Base-by-base conservation (phyloP, 176 grass and related monocot species). In the Secale cereale region DNA sequence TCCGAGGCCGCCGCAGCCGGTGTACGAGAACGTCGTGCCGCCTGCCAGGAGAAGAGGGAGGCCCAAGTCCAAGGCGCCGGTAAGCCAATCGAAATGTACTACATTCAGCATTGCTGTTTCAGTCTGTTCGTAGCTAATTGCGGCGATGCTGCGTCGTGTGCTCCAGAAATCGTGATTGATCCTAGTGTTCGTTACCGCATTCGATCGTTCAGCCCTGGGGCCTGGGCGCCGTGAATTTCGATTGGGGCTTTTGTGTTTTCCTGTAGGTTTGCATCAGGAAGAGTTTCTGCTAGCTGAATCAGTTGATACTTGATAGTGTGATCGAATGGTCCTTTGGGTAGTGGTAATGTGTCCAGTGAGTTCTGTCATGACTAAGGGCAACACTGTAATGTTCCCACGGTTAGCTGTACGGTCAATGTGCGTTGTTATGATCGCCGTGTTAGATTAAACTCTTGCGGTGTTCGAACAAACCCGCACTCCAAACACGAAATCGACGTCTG, bases 51-150 rank as follows among this genome's bases (percentile, higher is more conserved):
- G 20, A 4, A 76, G 20, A 9, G 74, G 59, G 12, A 45, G 8
- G 3, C 57, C 59, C 33, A 83, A 4, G 41, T 48, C 80, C 75
- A 75, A 74, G n/a, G 15, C 28, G 22, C 22, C 37, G 84, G 89
- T 87, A 77, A 84, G 80, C 40, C 85, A 8, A 52, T 61, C 3
- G 16, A 87, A 73, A 56, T 27, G 59, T 19, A 6, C 11, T 32
- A 6, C 19, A 50, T 48, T 52, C 25, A 2, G 20, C 29, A 13
- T 75, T 35, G 8, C 2, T 65, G 26, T 72, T 76, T 15, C 13
- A 67, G 11, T 74, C 23, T 78, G 23, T 83, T 5, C 0, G 15
- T 78, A 28, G 40, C 73, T 59, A 10, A 13, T 66, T 75, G n/a
- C 2, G 7, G 15, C 27, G 45, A 19, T 81, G 0, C 2, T 14